A percentile compares a stretch with the other conserved stretches of the same genome.
These are phyloP conservation scores for Globisporangium ultimum DNA, from an alignment of 352 stramenopile species.

Conservation along the genomic window DNA sequence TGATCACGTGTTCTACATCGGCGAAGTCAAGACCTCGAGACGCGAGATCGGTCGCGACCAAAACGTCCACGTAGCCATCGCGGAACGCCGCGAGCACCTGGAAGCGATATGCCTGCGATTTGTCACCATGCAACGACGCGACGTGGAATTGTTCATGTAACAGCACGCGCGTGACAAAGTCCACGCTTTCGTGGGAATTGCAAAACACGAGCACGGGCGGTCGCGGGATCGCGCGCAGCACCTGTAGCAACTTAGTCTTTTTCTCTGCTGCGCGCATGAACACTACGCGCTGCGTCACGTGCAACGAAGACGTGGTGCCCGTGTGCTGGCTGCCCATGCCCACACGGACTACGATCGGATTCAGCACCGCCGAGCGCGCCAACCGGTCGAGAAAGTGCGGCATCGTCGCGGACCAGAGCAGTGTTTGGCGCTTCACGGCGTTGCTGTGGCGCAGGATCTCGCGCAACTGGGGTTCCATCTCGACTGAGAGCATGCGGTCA, in stretches of 20 bases:
- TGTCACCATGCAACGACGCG: conserved; percentile 93
- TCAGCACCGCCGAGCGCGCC: conserved; percentile 89
- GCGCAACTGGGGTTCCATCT: conserved; percentile 93
- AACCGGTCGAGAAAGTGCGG: conserved; percentile 86
- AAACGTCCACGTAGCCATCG: conserved; percentile 56
- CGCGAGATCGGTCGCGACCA: conserved; percentile 90
- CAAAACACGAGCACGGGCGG: conserved; percentile 97
- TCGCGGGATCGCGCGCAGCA: conserved; percentile 66
- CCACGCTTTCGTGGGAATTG: conserved; percentile 94
- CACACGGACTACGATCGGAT: conserved; percentile 92
- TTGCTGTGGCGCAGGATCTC: conserved; percentile 88
- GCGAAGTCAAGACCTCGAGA: conserved; percentile 87
- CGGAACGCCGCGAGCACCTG: conserved; percentile 48
- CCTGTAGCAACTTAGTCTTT: conserved; percentile 32
- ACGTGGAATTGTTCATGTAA: conserved; percentile 93
- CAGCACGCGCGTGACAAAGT: conserved; percentile 91
- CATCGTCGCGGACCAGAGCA: conserved; percentile 96
- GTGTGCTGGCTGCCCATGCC: conserved; percentile 41
- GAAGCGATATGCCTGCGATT: conserved; percentile 65
- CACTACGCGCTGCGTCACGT: conserved; percentile 90
- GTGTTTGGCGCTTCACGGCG: conserved; percentile 58
- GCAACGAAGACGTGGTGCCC: conserved; percentile 40
- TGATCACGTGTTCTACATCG: conserved; percentile 79
- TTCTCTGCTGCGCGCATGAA: conserved; percentile 53
- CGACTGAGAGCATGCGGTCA: conserved; percentile 93